A percentile compares a stretch with the other conserved stretches of the same genome.
Evolutionary conservation across 257 asterid species (phyloP).

Genomic region (Nicotiana benthamiana): DNA sequence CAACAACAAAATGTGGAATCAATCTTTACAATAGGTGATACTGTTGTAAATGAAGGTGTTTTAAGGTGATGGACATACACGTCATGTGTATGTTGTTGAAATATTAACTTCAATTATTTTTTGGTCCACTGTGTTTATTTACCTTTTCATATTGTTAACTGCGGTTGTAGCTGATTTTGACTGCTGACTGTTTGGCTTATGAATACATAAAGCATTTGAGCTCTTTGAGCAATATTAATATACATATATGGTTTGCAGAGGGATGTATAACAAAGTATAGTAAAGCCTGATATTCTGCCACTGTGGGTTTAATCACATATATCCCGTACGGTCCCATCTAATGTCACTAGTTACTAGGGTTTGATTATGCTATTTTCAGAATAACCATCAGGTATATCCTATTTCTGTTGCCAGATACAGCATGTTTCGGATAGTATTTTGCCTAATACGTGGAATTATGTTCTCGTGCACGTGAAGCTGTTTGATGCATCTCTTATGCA

Average conservation of each 20-base stretch:
- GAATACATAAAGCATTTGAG: not conserved
- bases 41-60: not conserved
- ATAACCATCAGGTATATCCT: not conserved
- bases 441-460: not conserved
- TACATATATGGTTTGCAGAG: not conserved
- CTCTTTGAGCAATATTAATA: not conserved
- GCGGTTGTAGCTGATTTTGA: not conserved
- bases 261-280: not conserved
- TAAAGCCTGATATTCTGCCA: not conserved
- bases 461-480: not conserved
- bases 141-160: not conserved
- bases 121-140: not conserved
- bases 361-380: not conserved
- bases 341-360: not conserved
- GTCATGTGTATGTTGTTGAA: not conserved
- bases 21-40: not conserved
- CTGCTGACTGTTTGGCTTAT: not conserved
- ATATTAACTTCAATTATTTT: not conserved
- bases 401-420: not conserved
- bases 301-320: not conserved
- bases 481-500: not conserved
- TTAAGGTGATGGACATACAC: not conserved
- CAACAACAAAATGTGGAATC: not conserved
- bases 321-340: not conserved
- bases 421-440: not conserved